Evolutionary conservation across 2,329 filamentous ascomycete species (phyloP).

Genomic region (Neurospora sp.): DNA sequence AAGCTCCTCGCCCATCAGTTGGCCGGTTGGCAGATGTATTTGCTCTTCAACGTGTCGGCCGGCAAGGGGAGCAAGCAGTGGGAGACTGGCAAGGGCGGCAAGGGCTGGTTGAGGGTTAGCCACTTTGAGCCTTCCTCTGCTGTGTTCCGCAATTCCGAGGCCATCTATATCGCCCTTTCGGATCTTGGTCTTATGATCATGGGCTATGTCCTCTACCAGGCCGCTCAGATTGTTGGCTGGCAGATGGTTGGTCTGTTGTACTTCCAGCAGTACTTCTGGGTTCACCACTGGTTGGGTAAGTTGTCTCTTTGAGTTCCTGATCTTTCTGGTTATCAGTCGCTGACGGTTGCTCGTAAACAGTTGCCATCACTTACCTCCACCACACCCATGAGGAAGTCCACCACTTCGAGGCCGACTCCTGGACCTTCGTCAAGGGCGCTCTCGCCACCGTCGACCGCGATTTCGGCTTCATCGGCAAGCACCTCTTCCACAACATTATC

Average conservation of each 20-base stretch:
- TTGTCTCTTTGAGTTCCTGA: conserved; percentile 13
- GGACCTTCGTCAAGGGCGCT: conserved; percentile 54
- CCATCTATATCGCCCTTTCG: conserved; percentile 44
- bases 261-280: conserved; percentile 68
- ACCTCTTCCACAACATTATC: conserved; percentile 58
- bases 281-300: conserved; percentile 94
- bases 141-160: conserved; percentile 50
- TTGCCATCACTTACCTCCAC: conserved; percentile 67
- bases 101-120: conserved; percentile 34
- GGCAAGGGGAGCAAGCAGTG: conserved; percentile 38
- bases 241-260: conserved; percentile 50
- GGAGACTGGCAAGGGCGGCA: conserved; percentile 17
- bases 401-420: conserved; percentile 48
- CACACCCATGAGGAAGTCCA: conserved; percentile 54
- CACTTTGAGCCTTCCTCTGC: conserved; percentile 54
- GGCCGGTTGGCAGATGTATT: conserved; percentile 54
- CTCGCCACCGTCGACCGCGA: conserved; percentile 54
- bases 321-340: neutral
- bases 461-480: conserved; percentile 53
- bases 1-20: conserved; percentile 52
- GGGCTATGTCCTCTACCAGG: conserved; percentile 39
- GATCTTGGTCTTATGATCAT: conserved; percentile 49
- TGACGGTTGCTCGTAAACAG: conserved; percentile 24
- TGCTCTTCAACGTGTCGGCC: conserved; percentile 47
- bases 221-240: conserved; percentile 41